Conservation (phyloP, 2,329 filamentous ascomycete species). For the Aspergillus ruber region DNA sequence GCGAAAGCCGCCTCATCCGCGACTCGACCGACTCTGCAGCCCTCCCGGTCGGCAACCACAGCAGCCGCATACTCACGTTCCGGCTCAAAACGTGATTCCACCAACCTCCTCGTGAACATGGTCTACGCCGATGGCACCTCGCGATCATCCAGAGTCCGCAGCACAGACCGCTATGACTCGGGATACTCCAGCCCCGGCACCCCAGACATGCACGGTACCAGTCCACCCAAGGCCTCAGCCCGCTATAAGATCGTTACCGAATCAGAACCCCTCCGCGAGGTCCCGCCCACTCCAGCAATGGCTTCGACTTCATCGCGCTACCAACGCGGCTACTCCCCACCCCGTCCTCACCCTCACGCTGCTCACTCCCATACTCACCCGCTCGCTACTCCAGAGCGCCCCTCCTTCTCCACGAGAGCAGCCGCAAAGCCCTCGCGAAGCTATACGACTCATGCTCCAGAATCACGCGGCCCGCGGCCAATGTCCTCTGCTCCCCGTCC, state of each 20-base stretch:
- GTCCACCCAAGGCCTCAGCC: constrained; percentile 26
- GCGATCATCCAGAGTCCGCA: constrained; percentile 31
- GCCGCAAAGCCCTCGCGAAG: constrained; percentile 21
- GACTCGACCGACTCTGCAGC: constrained; percentile 24
- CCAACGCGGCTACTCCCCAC: constrained; percentile 21
- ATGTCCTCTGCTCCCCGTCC: constrained; percentile 6
- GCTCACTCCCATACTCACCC: no score
- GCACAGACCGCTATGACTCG: constrained; percentile 33
- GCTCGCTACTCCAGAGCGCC: background rate
- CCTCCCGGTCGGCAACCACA: constrained; percentile 26
- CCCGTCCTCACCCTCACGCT: constrained; percentile 16
- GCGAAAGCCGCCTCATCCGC: constrained; percentile 22
- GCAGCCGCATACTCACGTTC: constrained; percentile 20
- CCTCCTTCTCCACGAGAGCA: constrained; percentile 6
- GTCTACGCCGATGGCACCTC: constrained; percentile 19
- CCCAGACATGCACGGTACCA: constrained; percentile 32
- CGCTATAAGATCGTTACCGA: constrained; percentile 29
- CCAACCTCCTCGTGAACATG: constrained; percentile 22
- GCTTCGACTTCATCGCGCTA: constrained; percentile 13
- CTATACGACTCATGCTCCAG: constrained; percentile 17
- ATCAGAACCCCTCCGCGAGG: constrained; percentile 22
- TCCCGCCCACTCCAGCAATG: constrained; percentile 15
- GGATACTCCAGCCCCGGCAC: constrained; percentile 42
- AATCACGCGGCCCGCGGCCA: background rate
- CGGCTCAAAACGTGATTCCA: constrained; percentile 24